Evolutionary conservation across 2,329 filamentous ascomycete species (phyloP).

Genomic region (Cladosporium austrohemisphaericum): DNA sequence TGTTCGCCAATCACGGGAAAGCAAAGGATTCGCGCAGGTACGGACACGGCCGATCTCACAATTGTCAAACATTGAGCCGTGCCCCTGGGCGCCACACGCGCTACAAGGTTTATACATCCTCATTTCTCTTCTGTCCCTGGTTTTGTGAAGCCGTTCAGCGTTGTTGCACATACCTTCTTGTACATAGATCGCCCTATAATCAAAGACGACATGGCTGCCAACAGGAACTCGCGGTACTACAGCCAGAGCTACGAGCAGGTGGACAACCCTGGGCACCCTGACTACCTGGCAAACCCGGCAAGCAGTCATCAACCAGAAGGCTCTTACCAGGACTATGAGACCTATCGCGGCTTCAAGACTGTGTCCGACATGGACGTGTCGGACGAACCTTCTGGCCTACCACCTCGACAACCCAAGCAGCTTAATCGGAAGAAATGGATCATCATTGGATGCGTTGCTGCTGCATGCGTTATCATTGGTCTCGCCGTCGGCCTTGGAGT

Average conservation of each 20-base stretch:
- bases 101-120: conserved; percentile 10
- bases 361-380: conserved; percentile 10
- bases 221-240: conserved; percentile 16
- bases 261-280: conserved; percentile 10
- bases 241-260: conserved; percentile 13
- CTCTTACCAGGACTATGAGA: conserved; percentile 11
- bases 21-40: conserved; percentile 2
- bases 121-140: conserved; percentile 4
- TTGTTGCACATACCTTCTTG: background rate
- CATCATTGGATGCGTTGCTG: conserved; percentile 1
- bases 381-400: background rate
- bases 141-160: background rate
- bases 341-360: conserved; percentile 9
- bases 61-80: conserved; percentile 12
- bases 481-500: conserved; percentile 12
- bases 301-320: conserved; percentile 2
- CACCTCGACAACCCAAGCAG: background rate
- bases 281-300: background rate
- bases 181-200: background rate
- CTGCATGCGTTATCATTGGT: conserved; percentile 5
- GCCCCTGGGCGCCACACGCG: conserved; percentile 11
- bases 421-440: background rate
- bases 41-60: conserved; percentile 7
- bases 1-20: conserved; percentile 2
- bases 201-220: conserved; percentile 9